Evolutionary conservation across 1,284 basidiomycete species (phyloP).

Genomic region (Puccinia hordei): DNA sequence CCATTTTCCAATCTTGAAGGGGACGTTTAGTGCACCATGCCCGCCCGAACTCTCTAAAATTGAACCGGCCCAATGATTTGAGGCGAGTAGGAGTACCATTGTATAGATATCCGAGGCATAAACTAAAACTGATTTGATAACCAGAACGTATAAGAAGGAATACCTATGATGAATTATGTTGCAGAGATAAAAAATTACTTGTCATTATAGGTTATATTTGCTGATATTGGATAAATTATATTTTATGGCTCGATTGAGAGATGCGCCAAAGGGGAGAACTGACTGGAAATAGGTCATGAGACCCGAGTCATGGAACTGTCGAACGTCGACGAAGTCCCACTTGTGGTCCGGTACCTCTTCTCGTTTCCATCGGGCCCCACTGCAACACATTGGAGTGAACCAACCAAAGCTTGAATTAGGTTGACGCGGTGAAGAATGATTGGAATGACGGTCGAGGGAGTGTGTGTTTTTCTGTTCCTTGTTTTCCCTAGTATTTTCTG

Average conservation of each 20-base stretch:
- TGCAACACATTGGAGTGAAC: conserved; percentile 32
- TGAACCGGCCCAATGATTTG: conserved; percentile 82
- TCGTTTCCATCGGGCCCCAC: conserved; percentile 47
- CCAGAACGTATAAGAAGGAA: conserved; percentile 82
- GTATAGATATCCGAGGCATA: conserved; percentile 98
- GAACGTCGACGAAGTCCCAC: conserved; percentile 50
- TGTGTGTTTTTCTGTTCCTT: too few relatives aligned
- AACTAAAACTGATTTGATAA: conserved; percentile 92
- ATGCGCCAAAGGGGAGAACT: neutral
- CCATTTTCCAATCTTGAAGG: conserved; percentile 85
- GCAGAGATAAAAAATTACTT: too few relatives aligned
- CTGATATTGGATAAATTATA: neutral
- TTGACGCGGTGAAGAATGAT: too few relatives aligned
- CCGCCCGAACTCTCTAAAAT: conserved; percentile 74
- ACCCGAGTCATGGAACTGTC: conserved; percentile 46
- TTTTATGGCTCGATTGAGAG: neutral
- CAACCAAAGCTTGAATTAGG: too few relatives aligned
- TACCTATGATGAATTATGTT: conserved; percentile 69
- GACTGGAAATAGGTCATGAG: conserved; percentile 46
- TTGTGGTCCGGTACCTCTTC: conserved; percentile 51
- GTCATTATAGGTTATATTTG: too few relatives aligned
- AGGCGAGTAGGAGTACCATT: conserved; percentile 90
- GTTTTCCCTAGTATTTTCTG: too few relatives aligned
- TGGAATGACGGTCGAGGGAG: too few relatives aligned
- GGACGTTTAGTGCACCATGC: conserved; percentile 74